Evolutionary conservation across 2,329 filamentous ascomycete genomes (phyloP).

Genomic region (Ceratocystiopsis sp.): DNA sequence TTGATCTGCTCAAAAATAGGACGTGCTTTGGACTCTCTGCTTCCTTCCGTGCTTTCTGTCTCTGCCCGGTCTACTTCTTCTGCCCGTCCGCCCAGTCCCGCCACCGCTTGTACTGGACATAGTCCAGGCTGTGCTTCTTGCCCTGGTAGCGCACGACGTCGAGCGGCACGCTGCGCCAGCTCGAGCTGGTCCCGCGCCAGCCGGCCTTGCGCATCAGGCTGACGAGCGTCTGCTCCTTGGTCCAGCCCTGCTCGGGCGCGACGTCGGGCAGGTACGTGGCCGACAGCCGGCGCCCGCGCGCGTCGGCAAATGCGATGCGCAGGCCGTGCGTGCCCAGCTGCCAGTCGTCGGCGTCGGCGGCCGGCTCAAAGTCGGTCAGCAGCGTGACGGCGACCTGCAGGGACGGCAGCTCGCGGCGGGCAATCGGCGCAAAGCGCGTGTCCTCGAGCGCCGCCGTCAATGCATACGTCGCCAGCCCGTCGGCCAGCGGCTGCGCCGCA

Average conservation of each 20-base stretch:
- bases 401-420: slow-evolving; percentile 33
- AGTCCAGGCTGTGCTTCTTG: slow-evolving; percentile 53
- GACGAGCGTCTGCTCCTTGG: slow-evolving; percentile 75
- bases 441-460: slow-evolving; percentile 58
- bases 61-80: slow-evolving; percentile 4
- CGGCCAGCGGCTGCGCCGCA: slow-evolving; percentile 53
- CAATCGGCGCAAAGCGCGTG: slow-evolving; percentile 41
- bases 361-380: slow-evolving; percentile 69
- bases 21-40: neutral
- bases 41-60: slow-evolving; percentile 1
- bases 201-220: slow-evolving; percentile 91
- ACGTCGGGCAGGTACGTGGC: slow-evolving; percentile 83
- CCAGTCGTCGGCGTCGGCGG: slow-evolving; percentile 61
- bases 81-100: slow-evolving; percentile 46
- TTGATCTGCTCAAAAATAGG: too few species aligned
- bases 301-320: slow-evolving; percentile 66
- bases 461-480: slow-evolving; percentile 64
- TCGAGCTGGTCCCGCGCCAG: slow-evolving; percentile 54
- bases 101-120: slow-evolving; percentile 65
- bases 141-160: slow-evolving; percentile 77
- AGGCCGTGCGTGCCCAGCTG: slow-evolving; percentile 71
- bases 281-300: slow-evolving; percentile 50
- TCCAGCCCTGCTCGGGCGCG: slow-evolving; percentile 84
- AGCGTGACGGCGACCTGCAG: slow-evolving; percentile 60
- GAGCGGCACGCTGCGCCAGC: slow-evolving; percentile 66